Evolutionary conservation across 768 basidiomycete species (phyloP).

Genomic region (Kwoniella mangroviensis): DNA sequence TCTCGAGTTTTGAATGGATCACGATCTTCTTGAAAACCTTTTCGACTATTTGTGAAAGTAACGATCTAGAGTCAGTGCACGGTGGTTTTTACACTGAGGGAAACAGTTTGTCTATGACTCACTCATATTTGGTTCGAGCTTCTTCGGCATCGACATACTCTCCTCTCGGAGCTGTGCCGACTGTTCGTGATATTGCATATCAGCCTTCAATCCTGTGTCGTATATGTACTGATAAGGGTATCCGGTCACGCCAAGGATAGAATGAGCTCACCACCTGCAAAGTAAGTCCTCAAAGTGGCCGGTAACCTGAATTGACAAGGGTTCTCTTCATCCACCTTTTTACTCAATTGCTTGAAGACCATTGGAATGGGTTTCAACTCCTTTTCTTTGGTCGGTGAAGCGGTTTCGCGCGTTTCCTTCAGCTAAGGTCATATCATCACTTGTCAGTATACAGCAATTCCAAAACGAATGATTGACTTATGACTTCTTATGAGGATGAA

Average conservation of each 20-base stretch:
- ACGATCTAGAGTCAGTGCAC: neutral
- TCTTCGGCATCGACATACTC: constrained; percentile 81
- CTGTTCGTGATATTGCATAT: constrained; percentile 59
- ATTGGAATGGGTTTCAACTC: constrained; percentile 44
- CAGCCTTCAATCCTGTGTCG: too few species aligned
- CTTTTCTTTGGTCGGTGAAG: constrained; percentile 34
- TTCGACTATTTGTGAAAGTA: constrained; percentile 64
- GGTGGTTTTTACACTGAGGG: too few species aligned
- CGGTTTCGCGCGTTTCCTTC: constrained; percentile 30
- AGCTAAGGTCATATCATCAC: neutral
- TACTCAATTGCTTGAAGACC: constrained; percentile 65
- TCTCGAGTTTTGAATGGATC: constrained; percentile 87
- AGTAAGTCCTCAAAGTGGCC: constrained; percentile 77
- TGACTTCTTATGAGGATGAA: too few species aligned
- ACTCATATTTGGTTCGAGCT: constrained; percentile 83
- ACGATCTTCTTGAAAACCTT: constrained; percentile 86
- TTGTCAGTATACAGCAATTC: neutral
- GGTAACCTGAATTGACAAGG: constrained; percentile 86
- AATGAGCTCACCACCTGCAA: constrained; percentile 76
- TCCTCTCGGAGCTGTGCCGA: constrained; percentile 76
- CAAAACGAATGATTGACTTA: too few species aligned
- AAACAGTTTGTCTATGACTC: constrained; percentile 52
- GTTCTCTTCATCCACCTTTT: constrained; percentile 69
- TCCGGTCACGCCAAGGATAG: neutral
- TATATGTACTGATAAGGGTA: neutral